phyloP scores from a whole-genome alignment of 768 basidiomycete species.

The Leucocoprinus leucothites region DNA sequence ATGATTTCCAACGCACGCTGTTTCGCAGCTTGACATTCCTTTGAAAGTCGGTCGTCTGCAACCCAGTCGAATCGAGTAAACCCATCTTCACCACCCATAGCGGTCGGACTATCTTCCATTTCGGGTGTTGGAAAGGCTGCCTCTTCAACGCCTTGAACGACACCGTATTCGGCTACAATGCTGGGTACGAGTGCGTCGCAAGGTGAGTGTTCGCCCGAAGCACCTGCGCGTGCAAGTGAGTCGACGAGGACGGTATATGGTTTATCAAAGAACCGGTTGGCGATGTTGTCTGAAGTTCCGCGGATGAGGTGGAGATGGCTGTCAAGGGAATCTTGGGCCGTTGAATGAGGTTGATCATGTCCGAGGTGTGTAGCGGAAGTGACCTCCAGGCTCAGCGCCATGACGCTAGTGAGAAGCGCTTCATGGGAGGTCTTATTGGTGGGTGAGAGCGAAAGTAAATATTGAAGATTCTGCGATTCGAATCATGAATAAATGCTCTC shows the following conservation, averaged over 20 bases:
- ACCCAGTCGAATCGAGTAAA: slow-evolving; percentile 64
- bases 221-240: slow-evolving; percentile 78
- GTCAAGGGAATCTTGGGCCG: slow-evolving; percentile 44
- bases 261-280: slow-evolving; percentile 93
- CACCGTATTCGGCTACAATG: slow-evolving; percentile 78
- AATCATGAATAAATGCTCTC: slow-evolving; percentile 3
- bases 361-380: slow-evolving; percentile 38
- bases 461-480: slow-evolving; percentile 62
- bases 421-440: slow-evolving; percentile 58
- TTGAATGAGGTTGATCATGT: slow-evolving; percentile 27
- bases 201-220: slow-evolving; percentile 88
- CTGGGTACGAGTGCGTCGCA: slow-evolving; percentile 90
- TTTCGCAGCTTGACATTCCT: slow-evolving; percentile 58
- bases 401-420: slow-evolving; percentile 68
- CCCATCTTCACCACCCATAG: not conserved
- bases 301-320: slow-evolving; percentile 76
- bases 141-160: slow-evolving; percentile 63
- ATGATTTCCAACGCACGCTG: slow-evolving; percentile 55
- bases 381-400: slow-evolving; percentile 80
- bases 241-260: slow-evolving; percentile 81
- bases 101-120: not conserved
- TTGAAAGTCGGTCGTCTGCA: slow-evolving; percentile 52
- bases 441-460: slow-evolving; percentile 65
- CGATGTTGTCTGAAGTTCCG: slow-evolving; percentile 53
- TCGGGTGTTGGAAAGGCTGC: slow-evolving; percentile 30